These are phyloP conservation scores for Nicotiana otophora DNA, from an alignment of 257 asterid genomes.

Conservation along the genomic window DNA sequence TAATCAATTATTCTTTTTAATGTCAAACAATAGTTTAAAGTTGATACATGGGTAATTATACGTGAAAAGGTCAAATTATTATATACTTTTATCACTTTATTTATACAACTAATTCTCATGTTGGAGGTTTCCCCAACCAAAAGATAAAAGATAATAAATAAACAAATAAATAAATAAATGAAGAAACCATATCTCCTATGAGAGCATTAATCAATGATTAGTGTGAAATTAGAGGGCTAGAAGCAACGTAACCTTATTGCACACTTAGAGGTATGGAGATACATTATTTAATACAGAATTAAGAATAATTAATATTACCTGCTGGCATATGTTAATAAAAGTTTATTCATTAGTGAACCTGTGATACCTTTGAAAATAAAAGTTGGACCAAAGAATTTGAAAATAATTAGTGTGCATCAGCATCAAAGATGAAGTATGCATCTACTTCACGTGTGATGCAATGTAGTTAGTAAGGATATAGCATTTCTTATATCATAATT, in stretches of 20 bases:
- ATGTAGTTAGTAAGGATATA: background rate
- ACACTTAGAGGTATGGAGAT: background rate
- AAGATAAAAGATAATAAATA: background rate
- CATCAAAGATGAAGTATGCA: conserved; percentile 8
- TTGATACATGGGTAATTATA: background rate
- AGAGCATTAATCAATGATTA: conserved; percentile 2
- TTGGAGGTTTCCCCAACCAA: background rate
- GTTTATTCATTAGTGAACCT: background rate
- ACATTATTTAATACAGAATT: background rate
- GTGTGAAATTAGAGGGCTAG: background rate
- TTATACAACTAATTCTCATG: background rate
- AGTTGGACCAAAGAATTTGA: background rate
- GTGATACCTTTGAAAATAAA: background rate
- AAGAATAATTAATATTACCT: background rate
- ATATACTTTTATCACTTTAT: background rate
- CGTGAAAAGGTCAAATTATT: background rate
- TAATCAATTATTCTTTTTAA: background rate
- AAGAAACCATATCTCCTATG: background rate
- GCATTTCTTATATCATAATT: background rate
- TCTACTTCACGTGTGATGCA: background rate
- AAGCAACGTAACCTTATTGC: background rate
- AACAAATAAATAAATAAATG: background rate
- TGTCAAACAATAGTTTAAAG: conserved; percentile 2
- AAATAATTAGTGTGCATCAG: background rate
- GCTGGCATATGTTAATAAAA: background rate